These are phyloP conservation scores for Mentha longifolia DNA, from an alignment of 257 asterid genomes.

Conservation along the genomic window DNA sequence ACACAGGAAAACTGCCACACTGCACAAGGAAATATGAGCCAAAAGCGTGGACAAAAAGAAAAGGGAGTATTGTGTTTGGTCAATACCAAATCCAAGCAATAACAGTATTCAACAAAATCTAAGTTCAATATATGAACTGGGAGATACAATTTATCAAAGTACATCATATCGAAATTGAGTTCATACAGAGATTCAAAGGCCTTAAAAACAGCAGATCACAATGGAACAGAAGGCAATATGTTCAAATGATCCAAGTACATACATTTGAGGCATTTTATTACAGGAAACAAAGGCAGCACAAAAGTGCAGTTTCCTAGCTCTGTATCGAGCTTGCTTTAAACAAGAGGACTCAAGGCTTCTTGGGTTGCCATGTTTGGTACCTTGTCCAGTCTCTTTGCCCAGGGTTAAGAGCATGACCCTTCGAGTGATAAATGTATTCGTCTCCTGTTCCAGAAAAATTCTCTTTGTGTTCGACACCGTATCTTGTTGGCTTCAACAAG, in stretches of 20 bases:
- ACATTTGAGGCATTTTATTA: conserved; percentile 44
- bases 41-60: not conserved
- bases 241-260: conserved; percentile 25
- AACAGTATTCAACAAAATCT: not conserved
- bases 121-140: not conserved
- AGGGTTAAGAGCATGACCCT: conserved; percentile 91
- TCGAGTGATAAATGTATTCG: conserved; percentile 91
- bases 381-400: conserved; percentile 98
- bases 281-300: conserved; percentile 24
- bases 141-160: not conserved
- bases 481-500: conserved; percentile 85
- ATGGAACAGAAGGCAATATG: not conserved
- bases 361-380: conserved; percentile 89
- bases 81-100: too few relatives aligned
- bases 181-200: not conserved
- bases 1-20: not conserved
- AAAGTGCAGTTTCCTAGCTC: conserved; percentile 36
- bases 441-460: conserved; percentile 99
- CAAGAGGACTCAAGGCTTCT: conserved; percentile 47
- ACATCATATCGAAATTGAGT: not conserved
- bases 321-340: conserved; percentile 15
- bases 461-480: conserved; percentile 90
- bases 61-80: too few relatives aligned
- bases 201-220: not conserved
- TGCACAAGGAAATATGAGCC: not conserved